phyloP scores from a whole-genome alignment of 768 basidiomycete species.

The Cystofilobasidium capitatum region DNA sequence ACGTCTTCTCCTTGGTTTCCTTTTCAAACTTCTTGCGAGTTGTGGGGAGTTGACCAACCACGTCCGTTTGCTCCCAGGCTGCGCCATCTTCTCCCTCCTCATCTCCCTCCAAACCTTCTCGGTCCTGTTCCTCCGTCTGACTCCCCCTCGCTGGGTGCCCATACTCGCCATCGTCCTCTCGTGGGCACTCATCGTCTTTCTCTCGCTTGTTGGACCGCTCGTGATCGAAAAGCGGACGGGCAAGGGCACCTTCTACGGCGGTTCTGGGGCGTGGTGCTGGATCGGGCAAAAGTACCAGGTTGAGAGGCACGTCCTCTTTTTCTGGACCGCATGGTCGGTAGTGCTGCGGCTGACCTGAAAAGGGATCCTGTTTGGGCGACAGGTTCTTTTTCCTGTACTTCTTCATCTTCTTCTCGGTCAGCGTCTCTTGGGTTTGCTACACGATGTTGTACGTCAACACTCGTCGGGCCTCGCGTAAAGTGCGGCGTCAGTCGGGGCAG shows the following conservation, averaged over 20 bases:
- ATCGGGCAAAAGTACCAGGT: conserved; percentile 19
- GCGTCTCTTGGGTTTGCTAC: background rate
- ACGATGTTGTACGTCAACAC: background rate
- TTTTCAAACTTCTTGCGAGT: background rate
- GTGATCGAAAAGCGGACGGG: background rate
- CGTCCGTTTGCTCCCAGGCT: background rate
- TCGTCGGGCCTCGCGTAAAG: background rate
- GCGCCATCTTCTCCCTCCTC: conserved; percentile 5
- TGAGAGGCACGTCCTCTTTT: background rate
- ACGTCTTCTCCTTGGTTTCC: background rate
- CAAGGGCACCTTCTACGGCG: conserved; percentile 21
- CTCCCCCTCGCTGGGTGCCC: background rate
- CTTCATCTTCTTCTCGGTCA: background rate
- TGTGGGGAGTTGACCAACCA: background rate
- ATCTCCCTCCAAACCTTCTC: background rate
- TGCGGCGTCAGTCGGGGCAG: background rate
- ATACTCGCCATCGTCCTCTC: background rate
- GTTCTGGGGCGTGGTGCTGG: conserved; percentile 27
- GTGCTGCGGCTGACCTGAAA: too few species aligned
- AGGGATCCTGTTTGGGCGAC: background rate
- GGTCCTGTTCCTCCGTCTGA: background rate
- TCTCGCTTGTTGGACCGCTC: background rate
- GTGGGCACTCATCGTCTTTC: background rate
- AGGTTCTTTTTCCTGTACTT: conserved; percentile 8
- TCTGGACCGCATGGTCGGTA: too few species aligned